These are phyloP conservation scores for Monosporascus cannonballus DNA, from an alignment of 2,329 filamentous ascomycete species.

Conservation along the genomic window DNA sequence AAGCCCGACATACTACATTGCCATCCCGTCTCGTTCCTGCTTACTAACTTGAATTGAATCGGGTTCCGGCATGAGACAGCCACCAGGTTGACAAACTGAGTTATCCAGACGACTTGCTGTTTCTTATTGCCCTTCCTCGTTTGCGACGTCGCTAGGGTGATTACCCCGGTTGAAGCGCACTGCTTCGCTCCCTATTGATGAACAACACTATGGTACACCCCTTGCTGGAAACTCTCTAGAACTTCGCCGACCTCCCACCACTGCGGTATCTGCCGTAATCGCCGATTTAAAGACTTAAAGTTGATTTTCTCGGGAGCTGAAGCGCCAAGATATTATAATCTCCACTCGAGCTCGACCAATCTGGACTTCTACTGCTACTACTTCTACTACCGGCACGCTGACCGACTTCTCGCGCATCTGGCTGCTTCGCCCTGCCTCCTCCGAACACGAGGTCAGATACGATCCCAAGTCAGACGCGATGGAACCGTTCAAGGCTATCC, in stretches of 20 bases:
- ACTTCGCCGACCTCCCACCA: too few relatives aligned
- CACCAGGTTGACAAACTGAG: background rate
- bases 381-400: background rate
- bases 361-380: background rate
- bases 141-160: background rate
- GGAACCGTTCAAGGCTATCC: slow-evolving; percentile 44
- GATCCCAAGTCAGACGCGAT: slow-evolving; percentile 21
- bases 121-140: background rate
- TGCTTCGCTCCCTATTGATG: too few relatives aligned
- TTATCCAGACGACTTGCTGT: background rate
- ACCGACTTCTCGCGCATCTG: background rate
- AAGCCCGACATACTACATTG: too few relatives aligned
- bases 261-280: background rate
- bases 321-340: background rate
- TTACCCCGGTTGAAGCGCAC: too few relatives aligned
- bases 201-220: background rate
- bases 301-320: background rate
- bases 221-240: too few relatives aligned
- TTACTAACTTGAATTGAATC: background rate
- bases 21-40: too few relatives aligned
- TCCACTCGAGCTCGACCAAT: background rate
- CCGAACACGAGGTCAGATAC: background rate
- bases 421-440: background rate
- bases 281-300: background rate
- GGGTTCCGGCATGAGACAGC: background rate